Evolutionary conservation across 1,284 basidiomycete species (phyloP), one percentile per base, ranked within the genome.

Genomic region (Anthracocystis walkeri): DNA sequence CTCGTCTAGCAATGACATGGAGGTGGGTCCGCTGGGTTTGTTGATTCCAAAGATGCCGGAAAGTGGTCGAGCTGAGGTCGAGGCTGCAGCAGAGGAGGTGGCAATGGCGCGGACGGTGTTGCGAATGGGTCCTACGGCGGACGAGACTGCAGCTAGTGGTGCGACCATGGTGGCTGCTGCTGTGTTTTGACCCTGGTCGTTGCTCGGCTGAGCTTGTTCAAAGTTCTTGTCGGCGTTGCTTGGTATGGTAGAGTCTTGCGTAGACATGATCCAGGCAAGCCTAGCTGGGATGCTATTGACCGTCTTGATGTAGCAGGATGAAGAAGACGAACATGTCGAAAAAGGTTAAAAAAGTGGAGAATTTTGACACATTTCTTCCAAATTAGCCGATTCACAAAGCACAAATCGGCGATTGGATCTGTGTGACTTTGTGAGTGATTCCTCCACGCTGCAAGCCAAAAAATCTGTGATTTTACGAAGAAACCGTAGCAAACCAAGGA

Each of bases 1-100:
- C 65, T 91, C 88, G 83, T 97, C 93, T 58, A 99, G 90, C 41
- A 97, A 86, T 38, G 91, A 88, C 96, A 99, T 99, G 38, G 94
- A 95, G 2, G 92, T 91, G 27, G 91, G 91, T 1, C 94, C 94
- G 5, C 93, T 92, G 3, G 94, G 94, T 85, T 97, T 97, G 60
- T 89, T 87, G 53, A 97, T 86, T 5, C 90, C 94, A 85, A 97
- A 94, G 16, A 96, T 87, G 20, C 90, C 93, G 51, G 92, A 92
- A 6, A 93, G 82, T 2, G 93, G 93, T 0, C 87, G 82, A 18
- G 89, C 54, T 4, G 68, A 67, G 1, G 61, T 62, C 6, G 74
- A 71, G 21, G 68, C 67, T 16, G 59, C 12, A 16, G 72, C 35
- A 4, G 58, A 54, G 25, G 65, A 18, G 21, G 48, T 33, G 31